A percentile compares a stretch with the other conserved stretches of the same genome.
Conservation (phyloP, 2,329 filamentous ascomycete genomes). For the Nakataea oryzae region DNA sequence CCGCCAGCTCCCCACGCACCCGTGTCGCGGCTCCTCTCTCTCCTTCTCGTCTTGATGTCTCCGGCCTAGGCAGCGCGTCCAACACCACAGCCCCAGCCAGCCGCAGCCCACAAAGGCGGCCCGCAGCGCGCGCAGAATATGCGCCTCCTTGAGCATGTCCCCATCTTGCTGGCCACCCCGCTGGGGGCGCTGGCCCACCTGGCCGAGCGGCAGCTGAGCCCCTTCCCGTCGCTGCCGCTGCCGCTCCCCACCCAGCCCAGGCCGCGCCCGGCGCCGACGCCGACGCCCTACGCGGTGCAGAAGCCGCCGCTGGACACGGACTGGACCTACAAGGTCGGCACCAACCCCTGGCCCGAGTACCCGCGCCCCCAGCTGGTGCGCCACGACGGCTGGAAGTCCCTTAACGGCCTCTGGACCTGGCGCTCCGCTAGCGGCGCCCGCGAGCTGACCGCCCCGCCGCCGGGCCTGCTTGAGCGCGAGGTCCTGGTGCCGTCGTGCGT, state of each 20-base stretch:
- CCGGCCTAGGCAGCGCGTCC: background rate
- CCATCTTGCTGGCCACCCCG: background rate
- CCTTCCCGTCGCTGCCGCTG: background rate
- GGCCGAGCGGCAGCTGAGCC: background rate
- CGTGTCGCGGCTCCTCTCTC: no score
- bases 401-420: constrained; percentile 51
- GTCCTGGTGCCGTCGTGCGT: constrained; percentile 21
- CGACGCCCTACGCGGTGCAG: constrained; percentile 23
- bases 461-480: constrained; percentile 22
- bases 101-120: background rate
- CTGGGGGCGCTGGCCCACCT: background rate
- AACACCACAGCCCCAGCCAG: background rate
- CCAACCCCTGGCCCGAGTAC: constrained; percentile 45
- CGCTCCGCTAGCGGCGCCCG: constrained; percentile 18
- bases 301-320: constrained; percentile 34
- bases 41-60: background rate
- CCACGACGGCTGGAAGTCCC: constrained; percentile 40
- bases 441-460: constrained; percentile 11
- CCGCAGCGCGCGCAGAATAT: background rate
- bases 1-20: no score
- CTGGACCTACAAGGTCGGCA: constrained; percentile 42
- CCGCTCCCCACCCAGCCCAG: background rate
- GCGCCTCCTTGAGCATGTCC: background rate
- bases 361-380: constrained; percentile 42
- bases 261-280: background rate